Conservation (phyloP, 176 grass and related monocot species). For the Saccharum officinarum region DNA sequence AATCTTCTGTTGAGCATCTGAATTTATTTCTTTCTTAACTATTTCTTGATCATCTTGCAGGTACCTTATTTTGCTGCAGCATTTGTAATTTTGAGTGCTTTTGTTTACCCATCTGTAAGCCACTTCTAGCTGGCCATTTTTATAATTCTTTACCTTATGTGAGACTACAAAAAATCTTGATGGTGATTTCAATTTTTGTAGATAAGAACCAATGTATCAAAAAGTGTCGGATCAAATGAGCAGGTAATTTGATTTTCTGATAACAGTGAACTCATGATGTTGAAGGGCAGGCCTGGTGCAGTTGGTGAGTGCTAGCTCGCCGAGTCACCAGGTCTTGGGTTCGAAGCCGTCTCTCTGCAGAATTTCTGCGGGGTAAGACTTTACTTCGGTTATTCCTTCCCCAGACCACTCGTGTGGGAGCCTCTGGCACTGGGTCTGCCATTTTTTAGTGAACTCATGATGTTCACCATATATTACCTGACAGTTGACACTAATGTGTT, state of each 20-base stretch:
- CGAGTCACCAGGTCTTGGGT: too few relatives aligned
- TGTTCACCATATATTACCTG: neutral
- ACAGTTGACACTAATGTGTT: neutral
- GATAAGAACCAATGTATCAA: slow-evolving; percentile 85
- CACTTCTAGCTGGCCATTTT: neutral
- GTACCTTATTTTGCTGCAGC: slow-evolving; percentile 77
- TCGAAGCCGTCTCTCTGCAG: too few relatives aligned
- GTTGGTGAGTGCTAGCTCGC: too few relatives aligned
- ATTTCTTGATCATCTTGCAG: slow-evolving; percentile 39
- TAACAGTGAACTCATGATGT: too few relatives aligned
- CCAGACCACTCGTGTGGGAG: too few relatives aligned
- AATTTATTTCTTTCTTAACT: neutral
- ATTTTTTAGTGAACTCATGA: neutral
- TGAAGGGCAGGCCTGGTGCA: too few relatives aligned
- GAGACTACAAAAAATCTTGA: neutral
- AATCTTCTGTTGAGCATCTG: neutral
- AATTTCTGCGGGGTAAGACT: too few relatives aligned
- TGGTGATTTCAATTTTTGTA: slow-evolving; percentile 32
- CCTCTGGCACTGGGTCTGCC: too few relatives aligned
- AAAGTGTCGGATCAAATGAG: slow-evolving; percentile 68
- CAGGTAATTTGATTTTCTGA: slow-evolving; percentile 55
- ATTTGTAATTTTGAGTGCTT: slow-evolving; percentile 72
- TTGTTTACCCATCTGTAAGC: slow-evolving; percentile 83
- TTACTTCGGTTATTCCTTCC: too few relatives aligned
- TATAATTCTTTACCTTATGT: neutral